These are phyloP conservation scores for Suzukiozyma palmioleophila DNA, from an alignment of 1,139 yeast genomes.

Conservation along the genomic window DNA sequence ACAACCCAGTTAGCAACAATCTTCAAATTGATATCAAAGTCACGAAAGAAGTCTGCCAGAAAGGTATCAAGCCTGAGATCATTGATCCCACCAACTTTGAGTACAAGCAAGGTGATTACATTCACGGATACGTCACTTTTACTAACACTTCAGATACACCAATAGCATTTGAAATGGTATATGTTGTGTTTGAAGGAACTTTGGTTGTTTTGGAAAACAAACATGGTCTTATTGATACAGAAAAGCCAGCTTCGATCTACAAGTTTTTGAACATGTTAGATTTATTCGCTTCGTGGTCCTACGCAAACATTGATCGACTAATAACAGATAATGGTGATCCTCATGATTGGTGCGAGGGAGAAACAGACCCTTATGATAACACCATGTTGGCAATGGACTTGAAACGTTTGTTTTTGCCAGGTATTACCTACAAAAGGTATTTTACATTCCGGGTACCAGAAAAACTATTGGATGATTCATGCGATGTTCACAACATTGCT, in stretches of 20 bases:
- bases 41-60: conserved; percentile 41
- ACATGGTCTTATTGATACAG: conserved; percentile 26
- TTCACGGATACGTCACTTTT: conserved; percentile 38
- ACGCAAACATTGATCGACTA: conserved; percentile 42
- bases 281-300: conserved; percentile 45
- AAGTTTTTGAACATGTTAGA: conserved; percentile 44
- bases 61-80: conserved; percentile 33
- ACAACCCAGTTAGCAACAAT: conserved; percentile 21
- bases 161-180: conserved; percentile 40
- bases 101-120: conserved; percentile 36
- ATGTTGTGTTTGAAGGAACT: conserved; percentile 37
- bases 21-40: conserved; percentile 30
- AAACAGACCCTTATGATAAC: conserved; percentile 41
- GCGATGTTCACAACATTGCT: conserved; percentile 33
- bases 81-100: conserved; percentile 28
- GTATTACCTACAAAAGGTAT: conserved; percentile 37
- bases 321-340: conserved; percentile 46
- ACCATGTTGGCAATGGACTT: conserved; percentile 35
- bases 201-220: conserved; percentile 24
- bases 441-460: conserved; percentile 43
- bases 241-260: conserved; percentile 23
- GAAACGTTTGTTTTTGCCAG: conserved; percentile 35
- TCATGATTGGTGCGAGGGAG: conserved; percentile 48
- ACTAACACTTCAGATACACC: conserved; percentile 25
- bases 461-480: conserved; percentile 37